phyloP scores from a whole-genome alignment of 495 filamentous ascomycete genomes.

The Pseudevernia furfuracea region DNA sequence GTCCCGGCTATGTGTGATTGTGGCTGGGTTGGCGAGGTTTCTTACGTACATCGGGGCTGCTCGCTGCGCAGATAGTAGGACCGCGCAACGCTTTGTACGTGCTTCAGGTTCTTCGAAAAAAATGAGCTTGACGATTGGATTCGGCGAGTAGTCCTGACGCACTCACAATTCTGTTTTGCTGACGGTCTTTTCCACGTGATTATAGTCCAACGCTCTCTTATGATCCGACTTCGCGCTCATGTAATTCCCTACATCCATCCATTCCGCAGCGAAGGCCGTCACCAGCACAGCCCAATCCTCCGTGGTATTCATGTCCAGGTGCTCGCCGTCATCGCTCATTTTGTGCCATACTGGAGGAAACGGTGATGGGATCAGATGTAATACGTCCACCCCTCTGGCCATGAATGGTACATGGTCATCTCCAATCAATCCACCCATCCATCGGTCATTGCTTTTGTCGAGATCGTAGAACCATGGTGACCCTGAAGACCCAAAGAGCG shows the following conservation, averaged over 20 bases:
- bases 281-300: constrained; percentile 81
- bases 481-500: constrained; percentile 43
- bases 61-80: background rate
- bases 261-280: constrained; percentile 81
- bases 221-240: constrained; percentile 34
- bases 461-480: constrained; percentile 45
- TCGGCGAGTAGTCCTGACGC: background rate
- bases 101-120: constrained; percentile 5
- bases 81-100: background rate
- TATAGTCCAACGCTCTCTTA: constrained; percentile 4
- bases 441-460: constrained; percentile 44
- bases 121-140: constrained; percentile 8
- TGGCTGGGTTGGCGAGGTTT: background rate
- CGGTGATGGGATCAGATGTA: constrained; percentile 77
- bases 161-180: constrained; percentile 28
- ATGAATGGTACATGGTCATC: constrained; percentile 94
- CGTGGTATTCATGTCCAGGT: constrained; percentile 75
- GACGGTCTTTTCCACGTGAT: constrained; percentile 1
- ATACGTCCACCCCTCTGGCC: constrained; percentile 69
- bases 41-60: background rate
- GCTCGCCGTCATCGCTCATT: constrained; percentile 72
- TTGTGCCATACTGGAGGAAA: constrained; percentile 88
- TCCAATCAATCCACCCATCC: constrained; percentile 48
- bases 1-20: background rate
- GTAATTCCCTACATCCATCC: constrained; percentile 81